These are phyloP conservation scores for Fomes fomentarius DNA, from an alignment of 1,284 basidiomycete genomes.

Conservation along the genomic window DNA sequence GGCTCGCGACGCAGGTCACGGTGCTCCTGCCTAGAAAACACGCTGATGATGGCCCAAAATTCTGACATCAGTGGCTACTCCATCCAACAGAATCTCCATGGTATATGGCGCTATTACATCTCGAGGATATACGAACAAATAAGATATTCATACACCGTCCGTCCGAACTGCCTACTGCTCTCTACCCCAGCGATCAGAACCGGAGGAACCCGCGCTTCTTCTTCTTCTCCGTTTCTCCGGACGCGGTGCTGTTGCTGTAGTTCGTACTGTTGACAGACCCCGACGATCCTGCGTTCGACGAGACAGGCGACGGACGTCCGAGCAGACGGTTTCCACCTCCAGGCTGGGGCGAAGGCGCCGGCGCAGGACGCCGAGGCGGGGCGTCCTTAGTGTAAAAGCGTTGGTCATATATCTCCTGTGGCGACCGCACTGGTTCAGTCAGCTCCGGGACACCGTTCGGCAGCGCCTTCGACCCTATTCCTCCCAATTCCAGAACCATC, in stretches of 20 bases:
- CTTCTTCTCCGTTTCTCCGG: slow-evolving; percentile 53
- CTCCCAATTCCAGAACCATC: slow-evolving; percentile 81
- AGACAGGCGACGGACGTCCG: slow-evolving; percentile 37
- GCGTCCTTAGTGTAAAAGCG: slow-evolving; percentile 72
- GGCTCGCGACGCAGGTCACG: slow-evolving; percentile 1
- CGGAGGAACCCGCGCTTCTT: slow-evolving; percentile 83
- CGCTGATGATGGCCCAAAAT: slow-evolving; percentile 1
- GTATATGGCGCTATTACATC: slow-evolving; percentile 17
- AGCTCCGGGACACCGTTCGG: slow-evolving; percentile 75
- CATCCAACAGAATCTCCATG: slow-evolving; percentile 9
- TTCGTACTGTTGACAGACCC: slow-evolving; percentile 47
- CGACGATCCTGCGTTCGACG: slow-evolving; percentile 53
- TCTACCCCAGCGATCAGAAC: slow-evolving; percentile 42
- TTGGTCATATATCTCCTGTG: slow-evolving; percentile 79
- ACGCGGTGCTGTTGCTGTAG: slow-evolving; percentile 27
- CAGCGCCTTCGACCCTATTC: slow-evolving; percentile 69
- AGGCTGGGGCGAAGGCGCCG: slow-evolving; percentile 36
- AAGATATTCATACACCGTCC: slow-evolving; percentile 21
- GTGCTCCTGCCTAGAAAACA: neutral
- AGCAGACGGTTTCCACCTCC: slow-evolving; percentile 24
- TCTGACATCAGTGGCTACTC: slow-evolving; percentile 20
- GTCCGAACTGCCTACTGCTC: neutral
- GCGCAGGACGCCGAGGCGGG: slow-evolving; percentile 49
- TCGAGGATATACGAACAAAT: slow-evolving; percentile 23
- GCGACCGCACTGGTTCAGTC: slow-evolving; percentile 50